Percentiles rank a stretch among this genome's conserved stretches.
phyloP scores from a whole-genome alignment of 78 protist species.

The Dictyostelium firmibasis region DNA sequence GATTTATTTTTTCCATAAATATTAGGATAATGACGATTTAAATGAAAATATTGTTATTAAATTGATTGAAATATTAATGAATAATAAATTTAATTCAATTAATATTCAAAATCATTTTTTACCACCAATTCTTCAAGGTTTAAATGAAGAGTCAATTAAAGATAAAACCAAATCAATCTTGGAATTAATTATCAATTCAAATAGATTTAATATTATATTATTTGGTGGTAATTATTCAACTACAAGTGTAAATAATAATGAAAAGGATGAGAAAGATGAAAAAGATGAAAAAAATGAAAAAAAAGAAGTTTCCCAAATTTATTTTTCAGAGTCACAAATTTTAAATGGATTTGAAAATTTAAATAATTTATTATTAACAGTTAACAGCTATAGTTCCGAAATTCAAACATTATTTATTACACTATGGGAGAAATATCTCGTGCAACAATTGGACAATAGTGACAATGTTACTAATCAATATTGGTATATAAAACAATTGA shows the following conservation, averaged over 20 bases:
- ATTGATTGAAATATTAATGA: slow-evolving; percentile 6
- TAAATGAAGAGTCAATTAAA: background rate
- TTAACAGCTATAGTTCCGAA: background rate
- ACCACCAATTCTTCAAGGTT: slow-evolving; percentile 16
- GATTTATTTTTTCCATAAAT: too few relatives aligned
- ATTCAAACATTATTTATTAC: background rate
- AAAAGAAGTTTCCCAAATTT: background rate
- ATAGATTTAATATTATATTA: background rate
- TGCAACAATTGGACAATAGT: background rate
- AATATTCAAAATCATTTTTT: background rate
- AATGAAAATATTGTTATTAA: background rate
- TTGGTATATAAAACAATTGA: slow-evolving; percentile 5
- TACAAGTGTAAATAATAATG: background rate
- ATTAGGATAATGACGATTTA: background rate
- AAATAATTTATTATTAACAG: background rate
- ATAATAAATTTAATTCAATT: background rate
- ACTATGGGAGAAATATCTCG: slow-evolving; percentile 2
- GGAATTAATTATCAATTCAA: slow-evolving; percentile 12
- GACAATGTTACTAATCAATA: background rate
- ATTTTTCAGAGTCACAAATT: slow-evolving; percentile 9
- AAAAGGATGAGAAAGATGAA: background rate
- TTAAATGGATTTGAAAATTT: slow-evolving; percentile 8
- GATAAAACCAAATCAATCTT: background rate
- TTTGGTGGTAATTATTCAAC: slow-evolving; percentile 5
- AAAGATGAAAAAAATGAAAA: background rate